Evolutionary conservation across 176 grass and related monocot species (phyloP).

Genomic region (barley (Hordeum vulgare)): DNA sequence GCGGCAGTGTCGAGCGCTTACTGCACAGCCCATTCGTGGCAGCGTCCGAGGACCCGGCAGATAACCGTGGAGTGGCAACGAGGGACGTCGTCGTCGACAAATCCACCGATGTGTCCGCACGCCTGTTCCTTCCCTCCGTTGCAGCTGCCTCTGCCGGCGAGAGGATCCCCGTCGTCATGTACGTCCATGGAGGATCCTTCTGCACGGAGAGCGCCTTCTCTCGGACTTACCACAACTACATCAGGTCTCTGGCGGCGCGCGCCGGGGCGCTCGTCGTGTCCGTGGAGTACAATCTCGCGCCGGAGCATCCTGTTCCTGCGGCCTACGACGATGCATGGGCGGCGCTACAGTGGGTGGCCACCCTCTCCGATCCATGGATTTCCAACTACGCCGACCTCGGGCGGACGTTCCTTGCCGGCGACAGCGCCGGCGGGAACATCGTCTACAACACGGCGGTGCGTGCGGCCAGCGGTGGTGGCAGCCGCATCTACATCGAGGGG

Average conservation of each 20-base stretch:
- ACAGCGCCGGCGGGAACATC: not conserved
- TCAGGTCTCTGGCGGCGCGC: not conserved
- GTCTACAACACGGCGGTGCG: not conserved
- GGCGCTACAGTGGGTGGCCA: not conserved
- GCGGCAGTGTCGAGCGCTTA: too few relatives aligned
- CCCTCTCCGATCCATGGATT: not conserved
- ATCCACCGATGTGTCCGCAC: too few relatives aligned
- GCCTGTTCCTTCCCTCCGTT: too few relatives aligned
- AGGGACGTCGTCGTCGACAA: too few relatives aligned
- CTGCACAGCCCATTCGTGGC: too few relatives aligned
- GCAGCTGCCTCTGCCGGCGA: too few relatives aligned
- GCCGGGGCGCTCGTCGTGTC: not conserved
- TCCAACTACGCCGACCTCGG: not conserved
- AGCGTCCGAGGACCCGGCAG: too few relatives aligned
- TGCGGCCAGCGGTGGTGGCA: not conserved
- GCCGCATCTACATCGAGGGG: not conserved
- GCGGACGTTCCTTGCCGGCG: not conserved
- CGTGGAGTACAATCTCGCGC: not conserved
- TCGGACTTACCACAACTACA: not conserved
- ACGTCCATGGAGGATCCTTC: not conserved
- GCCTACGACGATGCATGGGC: not conserved
- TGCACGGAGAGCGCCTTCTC: not conserved
- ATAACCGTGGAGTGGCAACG: too few relatives aligned
- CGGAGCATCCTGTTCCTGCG: not conserved
- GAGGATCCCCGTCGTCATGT: not conserved